These are phyloP conservation scores for Coniferiporia weirii DNA, from an alignment of 1,284 basidiomycete species.

Conservation along the genomic window DNA sequence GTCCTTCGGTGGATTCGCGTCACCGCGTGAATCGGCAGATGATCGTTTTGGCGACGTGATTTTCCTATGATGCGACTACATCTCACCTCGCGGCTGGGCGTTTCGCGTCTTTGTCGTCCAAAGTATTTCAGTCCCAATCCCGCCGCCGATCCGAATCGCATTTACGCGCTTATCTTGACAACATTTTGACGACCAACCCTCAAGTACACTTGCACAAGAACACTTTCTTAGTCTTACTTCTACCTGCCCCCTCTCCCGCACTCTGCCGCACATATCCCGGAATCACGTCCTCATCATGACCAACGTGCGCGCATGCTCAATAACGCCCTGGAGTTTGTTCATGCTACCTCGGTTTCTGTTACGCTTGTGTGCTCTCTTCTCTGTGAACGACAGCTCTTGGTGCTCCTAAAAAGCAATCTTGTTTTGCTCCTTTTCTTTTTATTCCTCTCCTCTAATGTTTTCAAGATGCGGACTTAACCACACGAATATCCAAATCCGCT, in stretches of 20 bases:
- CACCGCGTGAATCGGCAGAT: constrained; percentile 22
- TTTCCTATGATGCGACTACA: constrained; percentile 14
- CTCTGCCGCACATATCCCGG: background rate
- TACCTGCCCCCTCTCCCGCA: background rate
- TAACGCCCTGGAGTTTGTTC: background rate
- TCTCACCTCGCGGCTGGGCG: constrained; percentile 21
- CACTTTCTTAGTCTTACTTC: background rate
- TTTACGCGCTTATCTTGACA: background rate
- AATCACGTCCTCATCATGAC: background rate
- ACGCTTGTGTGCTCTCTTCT: background rate
- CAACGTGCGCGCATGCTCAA: background rate
- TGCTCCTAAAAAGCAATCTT: constrained; percentile 11
- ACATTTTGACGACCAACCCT: background rate
- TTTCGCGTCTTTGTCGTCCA: too few relatives aligned
- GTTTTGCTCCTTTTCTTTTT: background rate
- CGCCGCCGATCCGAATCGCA: background rate
- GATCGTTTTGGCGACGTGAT: constrained; percentile 24
- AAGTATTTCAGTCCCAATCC: too few relatives aligned
- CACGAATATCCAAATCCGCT: background rate
- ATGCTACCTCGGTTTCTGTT: background rate
- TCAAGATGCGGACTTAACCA: background rate
- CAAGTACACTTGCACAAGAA: constrained; percentile 6
- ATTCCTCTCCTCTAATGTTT: constrained; percentile 1
- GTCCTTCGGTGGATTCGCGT: constrained; percentile 25
- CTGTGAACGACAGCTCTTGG: background rate